Conservation (phyloP, 306 rosid species). For the Sindora glabra region DNA sequence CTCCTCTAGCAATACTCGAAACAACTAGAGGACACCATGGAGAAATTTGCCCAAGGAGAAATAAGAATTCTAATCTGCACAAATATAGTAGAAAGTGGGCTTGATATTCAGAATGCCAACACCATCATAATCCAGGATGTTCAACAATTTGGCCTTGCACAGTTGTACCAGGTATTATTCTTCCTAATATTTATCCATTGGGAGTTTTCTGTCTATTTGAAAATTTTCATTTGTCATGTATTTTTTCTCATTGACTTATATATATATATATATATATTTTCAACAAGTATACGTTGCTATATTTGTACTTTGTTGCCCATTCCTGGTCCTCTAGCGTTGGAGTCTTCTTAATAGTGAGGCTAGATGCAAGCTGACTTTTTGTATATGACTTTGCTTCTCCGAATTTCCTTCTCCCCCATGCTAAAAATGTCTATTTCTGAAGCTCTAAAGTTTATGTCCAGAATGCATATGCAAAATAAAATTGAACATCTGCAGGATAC, state of each 20-base stretch:
- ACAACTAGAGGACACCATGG: constrained; percentile 93
- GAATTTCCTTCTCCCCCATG: background rate
- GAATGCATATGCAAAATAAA: background rate
- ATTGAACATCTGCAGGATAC: background rate
- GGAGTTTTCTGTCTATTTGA: background rate
- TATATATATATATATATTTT: background rate
- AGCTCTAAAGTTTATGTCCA: background rate
- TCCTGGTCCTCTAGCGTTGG: background rate
- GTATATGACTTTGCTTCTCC: background rate
- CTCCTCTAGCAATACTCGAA: constrained; percentile 77
- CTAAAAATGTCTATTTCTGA: background rate
- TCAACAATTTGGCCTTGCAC: constrained; percentile 96
- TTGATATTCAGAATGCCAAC: constrained; percentile 97
- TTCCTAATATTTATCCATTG: constrained; percentile 17
- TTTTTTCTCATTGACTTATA: background rate
- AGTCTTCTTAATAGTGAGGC: background rate
- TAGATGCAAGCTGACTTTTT: background rate
- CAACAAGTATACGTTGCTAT: background rate
- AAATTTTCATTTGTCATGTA: background rate
- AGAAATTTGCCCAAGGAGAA: constrained; percentile 72
- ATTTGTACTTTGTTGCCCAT: background rate
- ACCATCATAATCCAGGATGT: constrained; percentile 95
- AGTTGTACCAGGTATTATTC: constrained; percentile 78
- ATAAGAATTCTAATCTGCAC: constrained; percentile 80
- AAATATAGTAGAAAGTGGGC: constrained; percentile 95